Conservation (phyloP, 148 eudicot genomes). For the Cornus controversa region DNA sequence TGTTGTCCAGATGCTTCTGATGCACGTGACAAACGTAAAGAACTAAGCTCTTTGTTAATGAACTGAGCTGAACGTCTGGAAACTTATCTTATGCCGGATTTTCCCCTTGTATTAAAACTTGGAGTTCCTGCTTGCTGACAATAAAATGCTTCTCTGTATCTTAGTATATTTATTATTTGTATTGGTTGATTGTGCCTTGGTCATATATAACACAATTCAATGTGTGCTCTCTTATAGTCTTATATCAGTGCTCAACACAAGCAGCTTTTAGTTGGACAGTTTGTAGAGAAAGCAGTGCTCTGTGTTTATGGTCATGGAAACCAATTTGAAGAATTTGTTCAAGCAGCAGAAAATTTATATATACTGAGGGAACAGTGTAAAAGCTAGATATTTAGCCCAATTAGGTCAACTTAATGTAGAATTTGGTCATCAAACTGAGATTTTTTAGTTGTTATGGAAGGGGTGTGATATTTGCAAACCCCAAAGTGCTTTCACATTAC, state of each 20-base stretch:
- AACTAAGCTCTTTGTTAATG: constrained; percentile 31
- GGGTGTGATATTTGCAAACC: too few relatives aligned
- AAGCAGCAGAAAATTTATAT: not conserved
- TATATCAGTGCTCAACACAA: not conserved
- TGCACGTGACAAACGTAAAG: constrained; percentile 72
- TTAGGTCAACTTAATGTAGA: too few relatives aligned
- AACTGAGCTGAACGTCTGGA: not conserved
- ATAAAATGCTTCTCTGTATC: not conserved
- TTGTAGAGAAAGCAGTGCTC: not conserved
- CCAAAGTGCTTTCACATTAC: too few relatives aligned
- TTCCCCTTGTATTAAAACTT: not conserved
- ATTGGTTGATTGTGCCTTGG: not conserved
- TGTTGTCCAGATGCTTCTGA: constrained; percentile 82
- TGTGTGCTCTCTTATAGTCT: not conserved
- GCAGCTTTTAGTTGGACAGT: not conserved
- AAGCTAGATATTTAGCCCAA: too few relatives aligned
- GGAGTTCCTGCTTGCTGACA: not conserved
- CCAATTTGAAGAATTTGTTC: not conserved
- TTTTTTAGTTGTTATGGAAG: too few relatives aligned
- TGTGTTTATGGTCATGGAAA: too few relatives aligned
- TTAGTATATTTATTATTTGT: not conserved
- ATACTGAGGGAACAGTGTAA: too few relatives aligned
- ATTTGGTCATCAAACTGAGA: too few relatives aligned
- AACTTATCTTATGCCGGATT: not conserved
- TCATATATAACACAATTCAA: not conserved